Percentiles rank a stretch among this genome's conserved stretches.
phyloP scores from a whole-genome alignment of 176 grass and related monocot genomes.

The Eleusine coracana region DNA sequence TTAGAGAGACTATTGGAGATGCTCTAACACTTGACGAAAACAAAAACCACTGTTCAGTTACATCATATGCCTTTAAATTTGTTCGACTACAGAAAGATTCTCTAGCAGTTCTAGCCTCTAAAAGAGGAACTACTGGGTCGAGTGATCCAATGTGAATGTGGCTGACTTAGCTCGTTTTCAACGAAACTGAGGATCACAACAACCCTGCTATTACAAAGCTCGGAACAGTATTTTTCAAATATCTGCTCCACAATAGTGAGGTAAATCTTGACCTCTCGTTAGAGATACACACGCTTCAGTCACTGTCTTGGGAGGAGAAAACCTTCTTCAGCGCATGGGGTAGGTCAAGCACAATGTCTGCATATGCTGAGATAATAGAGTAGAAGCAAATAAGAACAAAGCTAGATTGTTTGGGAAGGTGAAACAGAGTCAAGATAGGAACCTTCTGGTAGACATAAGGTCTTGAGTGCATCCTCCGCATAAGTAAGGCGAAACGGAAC shows the following conservation, averaged over 20 bases:
- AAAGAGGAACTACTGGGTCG: not conserved
- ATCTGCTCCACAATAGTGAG: constrained; percentile 3
- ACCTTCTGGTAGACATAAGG: constrained; percentile 90
- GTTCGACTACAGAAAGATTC: not conserved
- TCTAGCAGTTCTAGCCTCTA: not conserved
- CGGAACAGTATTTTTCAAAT: constrained; percentile 3
- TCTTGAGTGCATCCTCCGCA: constrained; percentile 77
- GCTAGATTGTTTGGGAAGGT: constrained; percentile 3
- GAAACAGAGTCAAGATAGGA: not conserved
- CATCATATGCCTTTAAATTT: not conserved
- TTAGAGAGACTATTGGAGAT: no score
- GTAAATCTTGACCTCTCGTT: not conserved
- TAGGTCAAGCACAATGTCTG: constrained; percentile 86
- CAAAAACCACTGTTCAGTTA: no score
- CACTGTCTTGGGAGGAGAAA: constrained; percentile 53
- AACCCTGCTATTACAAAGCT: not conserved
- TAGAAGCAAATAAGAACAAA: constrained; percentile 23
- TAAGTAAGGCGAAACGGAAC: constrained; percentile 74
- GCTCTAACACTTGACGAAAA: no score
- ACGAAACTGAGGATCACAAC: not conserved
- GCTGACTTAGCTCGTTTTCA: not conserved
- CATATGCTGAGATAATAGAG: constrained; percentile 66
- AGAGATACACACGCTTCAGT: constrained; percentile 36
- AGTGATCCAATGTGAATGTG: not conserved
- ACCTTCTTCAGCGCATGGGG: constrained; percentile 69